Percentiles rank a stretch among this genome's conserved stretches.
Conservation (phyloP, 2,329 filamentous ascomycete genomes). For the Trichophyton rubrum region DNA sequence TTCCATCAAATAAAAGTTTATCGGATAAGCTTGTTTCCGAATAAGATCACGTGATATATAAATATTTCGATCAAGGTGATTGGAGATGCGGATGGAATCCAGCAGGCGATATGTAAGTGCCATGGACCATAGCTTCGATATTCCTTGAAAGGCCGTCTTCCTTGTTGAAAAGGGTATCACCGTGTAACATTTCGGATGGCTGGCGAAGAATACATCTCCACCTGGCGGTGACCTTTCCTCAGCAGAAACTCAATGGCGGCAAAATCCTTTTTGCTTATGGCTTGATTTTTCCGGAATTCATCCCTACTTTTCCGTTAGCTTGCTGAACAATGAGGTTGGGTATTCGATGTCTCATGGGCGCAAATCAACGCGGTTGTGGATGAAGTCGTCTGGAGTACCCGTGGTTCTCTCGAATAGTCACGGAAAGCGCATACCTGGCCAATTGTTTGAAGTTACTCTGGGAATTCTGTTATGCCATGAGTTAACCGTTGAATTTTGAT, state of each 20-base stretch:
- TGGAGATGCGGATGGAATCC: too few species aligned
- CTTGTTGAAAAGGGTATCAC: slow-evolving; percentile 5
- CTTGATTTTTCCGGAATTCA: slow-evolving; percentile 62
- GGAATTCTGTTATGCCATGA: slow-evolving; percentile 21
- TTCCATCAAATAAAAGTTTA: background rate
- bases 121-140: background rate
- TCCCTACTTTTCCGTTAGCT: slow-evolving; percentile 35
- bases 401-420: background rate
- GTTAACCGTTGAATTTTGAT: background rate
- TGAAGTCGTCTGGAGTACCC: too few species aligned
- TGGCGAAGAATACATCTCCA: slow-evolving; percentile 68
- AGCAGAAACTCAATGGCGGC: slow-evolving; percentile 72
- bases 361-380: too few species aligned
- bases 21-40: background rate
- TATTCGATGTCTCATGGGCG: too few species aligned
- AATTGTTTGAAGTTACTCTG: slow-evolving; percentile 31
- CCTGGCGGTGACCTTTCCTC: slow-evolving; percentile 65
- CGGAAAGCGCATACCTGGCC: slow-evolving; percentile 26
- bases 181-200: slow-evolving; percentile 61
- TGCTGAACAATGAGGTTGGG: background rate
- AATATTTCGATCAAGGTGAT: too few species aligned
- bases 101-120: too few species aligned
- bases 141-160: background rate
- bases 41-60: background rate
- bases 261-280: slow-evolving; percentile 73